These are phyloP conservation scores for Paramecium biaurelia DNA, from an alignment of 73 alveolate species.

Conservation along the genomic window DNA sequence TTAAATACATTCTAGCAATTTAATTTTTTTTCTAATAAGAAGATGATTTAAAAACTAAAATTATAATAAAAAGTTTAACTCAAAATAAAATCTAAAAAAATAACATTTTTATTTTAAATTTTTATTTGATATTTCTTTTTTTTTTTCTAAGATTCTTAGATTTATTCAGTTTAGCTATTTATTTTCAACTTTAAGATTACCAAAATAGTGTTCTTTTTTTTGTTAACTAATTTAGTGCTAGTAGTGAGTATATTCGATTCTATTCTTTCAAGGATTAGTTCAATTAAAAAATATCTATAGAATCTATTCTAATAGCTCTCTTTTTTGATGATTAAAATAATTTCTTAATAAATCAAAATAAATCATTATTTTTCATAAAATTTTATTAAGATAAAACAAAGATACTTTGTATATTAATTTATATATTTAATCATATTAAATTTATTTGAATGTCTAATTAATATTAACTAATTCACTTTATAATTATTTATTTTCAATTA, in stretches of 20 bases:
- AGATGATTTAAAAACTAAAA: too few relatives aligned
- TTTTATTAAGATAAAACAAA: not conserved
- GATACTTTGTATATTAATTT: not conserved
- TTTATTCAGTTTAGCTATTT: not conserved
- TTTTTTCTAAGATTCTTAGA: not conserved
- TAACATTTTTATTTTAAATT: too few relatives aligned
- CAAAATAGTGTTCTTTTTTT: not conserved
- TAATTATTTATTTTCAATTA: not conserved
- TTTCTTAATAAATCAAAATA: not conserved
- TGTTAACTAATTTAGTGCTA: not conserved
- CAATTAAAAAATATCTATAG: not conserved
- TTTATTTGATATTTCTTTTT: too few relatives aligned
- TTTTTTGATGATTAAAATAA: not conserved
- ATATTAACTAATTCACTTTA: not conserved
- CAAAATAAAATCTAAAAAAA: too few relatives aligned
- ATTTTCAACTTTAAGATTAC: not conserved
- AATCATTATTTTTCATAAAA: not conserved
- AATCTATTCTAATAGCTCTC: not conserved
- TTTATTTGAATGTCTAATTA: not conserved
- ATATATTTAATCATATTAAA: too few relatives aligned
- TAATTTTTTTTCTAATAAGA: too few relatives aligned
- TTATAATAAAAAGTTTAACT: too few relatives aligned
- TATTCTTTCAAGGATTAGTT: not conserved
- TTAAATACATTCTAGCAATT: too few relatives aligned
- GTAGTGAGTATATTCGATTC: not conserved